Conservation (phyloP, 768 basidiomycete genomes). For the Pholiota molesta region DNA sequence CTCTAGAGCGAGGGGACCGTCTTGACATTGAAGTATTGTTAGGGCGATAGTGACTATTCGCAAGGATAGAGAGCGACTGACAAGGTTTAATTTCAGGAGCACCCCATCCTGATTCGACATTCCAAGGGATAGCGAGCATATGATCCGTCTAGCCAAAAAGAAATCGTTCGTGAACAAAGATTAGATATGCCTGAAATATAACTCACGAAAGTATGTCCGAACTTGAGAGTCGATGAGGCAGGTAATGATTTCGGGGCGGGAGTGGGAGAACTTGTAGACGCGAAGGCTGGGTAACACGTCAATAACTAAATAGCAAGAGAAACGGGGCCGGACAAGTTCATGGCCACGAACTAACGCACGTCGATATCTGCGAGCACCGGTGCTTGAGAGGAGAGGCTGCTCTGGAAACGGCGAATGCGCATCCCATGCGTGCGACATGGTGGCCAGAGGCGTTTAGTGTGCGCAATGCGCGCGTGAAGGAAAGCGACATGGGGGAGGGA, state of each 20-base stretch:
- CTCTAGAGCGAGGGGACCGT: slow-evolving; percentile 73
- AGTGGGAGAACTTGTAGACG: slow-evolving; percentile 51
- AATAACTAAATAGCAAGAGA: slow-evolving; percentile 1
- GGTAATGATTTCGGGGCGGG: slow-evolving; percentile 63
- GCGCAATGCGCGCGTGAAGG: slow-evolving; percentile 23
- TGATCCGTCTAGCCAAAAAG: slow-evolving; percentile 67
- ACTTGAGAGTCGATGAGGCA: slow-evolving; percentile 68
- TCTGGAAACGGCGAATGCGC: slow-evolving; percentile 13
- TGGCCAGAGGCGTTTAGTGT: slow-evolving; percentile 10
- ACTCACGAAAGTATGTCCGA: slow-evolving; percentile 84
- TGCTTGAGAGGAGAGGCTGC: slow-evolving; percentile 12
- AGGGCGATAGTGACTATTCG: slow-evolving; percentile 5
- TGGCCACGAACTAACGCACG: slow-evolving; percentile 23
- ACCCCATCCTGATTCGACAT: slow-evolving; percentile 75
- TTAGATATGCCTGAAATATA: slow-evolving; percentile 9
- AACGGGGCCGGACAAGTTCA: neutral
- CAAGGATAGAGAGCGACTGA: slow-evolving; percentile 37
- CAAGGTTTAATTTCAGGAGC: slow-evolving; percentile 83
- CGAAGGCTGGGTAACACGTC: slow-evolving; percentile 44
- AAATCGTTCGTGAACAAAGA: slow-evolving; percentile 11
- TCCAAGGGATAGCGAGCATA: slow-evolving; percentile 85
- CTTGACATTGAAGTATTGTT: slow-evolving; percentile 34
- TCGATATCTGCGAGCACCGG: slow-evolving; percentile 36
- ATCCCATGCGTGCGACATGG: neutral
- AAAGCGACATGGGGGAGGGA: slow-evolving; percentile 21